Base-by-base conservation (phyloP, 2,329 filamentous ascomycete genomes). In the Sporothrix pseudoabietina region DNA sequence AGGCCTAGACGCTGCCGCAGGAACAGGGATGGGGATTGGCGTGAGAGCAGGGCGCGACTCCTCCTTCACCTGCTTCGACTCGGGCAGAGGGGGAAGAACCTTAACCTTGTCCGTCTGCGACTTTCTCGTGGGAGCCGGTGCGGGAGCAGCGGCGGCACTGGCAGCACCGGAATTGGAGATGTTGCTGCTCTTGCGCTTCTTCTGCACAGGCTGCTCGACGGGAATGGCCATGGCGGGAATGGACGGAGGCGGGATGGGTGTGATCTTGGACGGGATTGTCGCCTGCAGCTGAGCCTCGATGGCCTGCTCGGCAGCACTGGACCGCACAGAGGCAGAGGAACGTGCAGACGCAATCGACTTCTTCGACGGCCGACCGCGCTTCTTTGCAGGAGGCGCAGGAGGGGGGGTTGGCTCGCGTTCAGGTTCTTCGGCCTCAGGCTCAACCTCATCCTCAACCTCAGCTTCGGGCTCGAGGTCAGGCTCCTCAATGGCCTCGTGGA, bases 301-400 rank as follows among this genome's bases (percentile, higher is more conserved):
- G 14, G 57, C 49, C 35, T 68, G 59, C 9, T 55, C 66, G 7
- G 49, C 69, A 30, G 52, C 52, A 9, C 72, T 73, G n/a, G 72
- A 73, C 39, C 69, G 68, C 7, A 41, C 26, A 1, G 69, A 35
- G 44, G 52, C 52, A 22, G 59, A 63, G 32, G 59, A 63, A 9
- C 52, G 52, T 10, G 61, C 39, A 26, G 61, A 66, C 7, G 74
- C 74, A 75, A 74, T 6, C 4, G 79, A 78, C 73, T 78, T 80
- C 74, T 81, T 82, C 0, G 79, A 76, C 3, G 81, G 81, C 22
- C 80, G 77, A 14, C 80, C 80, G 7, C 79, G 76, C 5, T 78
- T 78, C 71, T 81, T 82, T 49, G 76, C 74, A 63, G 41, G 75
- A 68, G 66, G 39, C 7, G 71, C 63, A 26, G 54, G 8, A 4